Conservation (phyloP, 1,284 basidiomycete species). For the Ceratobasidium sp. region DNA sequence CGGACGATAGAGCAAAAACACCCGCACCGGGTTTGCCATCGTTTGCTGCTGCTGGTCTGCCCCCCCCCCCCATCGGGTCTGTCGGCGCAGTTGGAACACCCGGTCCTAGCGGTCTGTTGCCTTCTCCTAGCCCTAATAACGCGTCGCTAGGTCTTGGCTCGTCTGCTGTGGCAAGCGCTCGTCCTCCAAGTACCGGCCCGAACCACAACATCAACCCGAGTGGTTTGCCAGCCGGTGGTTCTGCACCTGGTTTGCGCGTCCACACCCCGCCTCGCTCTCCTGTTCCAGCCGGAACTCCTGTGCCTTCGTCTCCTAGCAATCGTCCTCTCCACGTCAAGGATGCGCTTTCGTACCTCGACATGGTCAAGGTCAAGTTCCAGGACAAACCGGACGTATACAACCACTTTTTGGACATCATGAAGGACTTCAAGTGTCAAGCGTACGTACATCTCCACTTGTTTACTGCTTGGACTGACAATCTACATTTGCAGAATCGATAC, state of each 20-base stretch:
- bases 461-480: constrained; percentile 20
- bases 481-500: constrained; percentile 86
- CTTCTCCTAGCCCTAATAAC: constrained; percentile 1
- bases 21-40: constrained; percentile 11
- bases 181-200: background rate
- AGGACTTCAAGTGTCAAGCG: constrained; percentile 97
- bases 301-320: constrained; percentile 3
- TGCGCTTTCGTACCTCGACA: constrained; percentile 96
- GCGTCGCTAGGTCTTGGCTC: constrained; percentile 10
- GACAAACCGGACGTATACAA: constrained; percentile 97
- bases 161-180: background rate
- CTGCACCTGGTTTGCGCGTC: background rate
- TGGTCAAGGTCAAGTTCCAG: constrained; percentile 93
- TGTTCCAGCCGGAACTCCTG: constrained; percentile 10
- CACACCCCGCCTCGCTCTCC: constrained; percentile 39
- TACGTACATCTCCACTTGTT: constrained; percentile 59
- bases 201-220: constrained; percentile 24
- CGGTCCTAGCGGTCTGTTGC: constrained; percentile 12
- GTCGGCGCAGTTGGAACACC: background rate
- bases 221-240: background rate
- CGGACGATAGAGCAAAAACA: constrained; percentile 39
- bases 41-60: constrained; percentile 15
- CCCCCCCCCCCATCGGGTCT: constrained; percentile 20
- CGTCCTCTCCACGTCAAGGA: constrained; percentile 85
- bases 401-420: constrained; percentile 98